phyloP scores from a whole-genome alignment of 2,329 filamentous ascomycete genomes.

The Aspergillus glaucus region DNA sequence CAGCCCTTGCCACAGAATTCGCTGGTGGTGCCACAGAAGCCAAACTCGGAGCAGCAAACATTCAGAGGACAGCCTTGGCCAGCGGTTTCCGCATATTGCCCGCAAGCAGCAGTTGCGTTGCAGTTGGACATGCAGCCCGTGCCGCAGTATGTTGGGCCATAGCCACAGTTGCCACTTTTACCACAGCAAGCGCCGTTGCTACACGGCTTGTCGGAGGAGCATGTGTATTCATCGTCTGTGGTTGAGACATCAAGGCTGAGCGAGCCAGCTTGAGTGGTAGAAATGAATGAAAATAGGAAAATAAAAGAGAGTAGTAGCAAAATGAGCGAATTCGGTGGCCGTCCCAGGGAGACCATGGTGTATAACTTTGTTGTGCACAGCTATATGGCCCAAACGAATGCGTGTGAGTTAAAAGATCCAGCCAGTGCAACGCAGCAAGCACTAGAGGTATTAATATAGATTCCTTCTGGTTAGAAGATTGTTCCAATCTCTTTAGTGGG shows the following conservation, averaged over 20 bases:
- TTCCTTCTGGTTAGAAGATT: no score
- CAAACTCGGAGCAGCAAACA: not conserved
- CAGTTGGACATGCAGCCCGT: not conserved
- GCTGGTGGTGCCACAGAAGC: constrained; percentile 13
- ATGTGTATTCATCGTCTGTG: not conserved
- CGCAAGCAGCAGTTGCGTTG: not conserved
- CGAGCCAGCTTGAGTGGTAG: no score
- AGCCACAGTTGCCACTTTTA: not conserved
- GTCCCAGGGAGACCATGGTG: not conserved
- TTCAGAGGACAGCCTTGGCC: not conserved
- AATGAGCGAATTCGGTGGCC: not conserved
- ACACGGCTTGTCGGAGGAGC: not conserved
- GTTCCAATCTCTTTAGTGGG: no score
- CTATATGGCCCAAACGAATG: no score
- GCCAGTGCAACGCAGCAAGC: no score
- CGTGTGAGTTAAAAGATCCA: no score
- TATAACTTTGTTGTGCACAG: not conserved
- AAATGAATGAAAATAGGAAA: no score
- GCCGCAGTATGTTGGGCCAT: not conserved
- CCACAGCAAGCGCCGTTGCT: not conserved
- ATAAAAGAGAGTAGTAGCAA: no score
- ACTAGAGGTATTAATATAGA: no score
- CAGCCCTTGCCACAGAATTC: constrained; percentile 9
- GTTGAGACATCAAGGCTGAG: not conserved
- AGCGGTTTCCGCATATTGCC: not conserved